Conservation (phyloP, 1,284 basidiomycete genomes). For the Apiotrichum brassicae region DNA sequence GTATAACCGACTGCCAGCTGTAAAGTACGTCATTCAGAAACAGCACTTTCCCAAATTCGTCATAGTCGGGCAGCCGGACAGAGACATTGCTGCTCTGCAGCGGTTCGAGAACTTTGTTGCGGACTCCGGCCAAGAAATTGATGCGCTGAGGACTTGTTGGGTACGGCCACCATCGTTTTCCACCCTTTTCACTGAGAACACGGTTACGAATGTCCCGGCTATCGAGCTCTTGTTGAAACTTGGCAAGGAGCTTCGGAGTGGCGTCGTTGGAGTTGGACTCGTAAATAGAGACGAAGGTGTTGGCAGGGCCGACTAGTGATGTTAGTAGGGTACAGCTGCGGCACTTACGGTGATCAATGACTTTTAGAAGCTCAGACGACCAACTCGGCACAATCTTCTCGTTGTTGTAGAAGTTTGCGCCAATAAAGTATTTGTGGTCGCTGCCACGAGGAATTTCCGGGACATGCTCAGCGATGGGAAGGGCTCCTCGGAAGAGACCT, state of each 20-base stretch:
- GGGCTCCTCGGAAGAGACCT: conserved; percentile 15
- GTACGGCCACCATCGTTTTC: conserved; percentile 34
- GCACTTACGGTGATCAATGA: conserved; percentile 23
- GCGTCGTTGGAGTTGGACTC: conserved; percentile 54
- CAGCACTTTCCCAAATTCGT: conserved; percentile 49
- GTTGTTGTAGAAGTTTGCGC: conserved; percentile 33
- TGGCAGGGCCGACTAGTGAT: conserved; percentile 49
- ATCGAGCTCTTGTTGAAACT: conserved; percentile 43
- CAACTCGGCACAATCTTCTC: conserved; percentile 22
- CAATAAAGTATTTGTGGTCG: conserved; percentile 24
- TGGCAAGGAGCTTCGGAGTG: conserved; percentile 47
- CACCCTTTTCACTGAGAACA: conserved; percentile 39
- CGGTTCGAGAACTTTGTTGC: conserved; percentile 52
- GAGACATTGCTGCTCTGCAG: conserved; percentile 18
- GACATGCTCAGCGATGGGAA: conserved; percentile 6
- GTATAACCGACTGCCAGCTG: conserved; percentile 50
- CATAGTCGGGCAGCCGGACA: conserved; percentile 39
- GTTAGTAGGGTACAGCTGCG: not conserved
- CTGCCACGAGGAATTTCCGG: not conserved
- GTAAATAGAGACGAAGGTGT: conserved; percentile 55
- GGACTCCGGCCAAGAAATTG: conserved; percentile 48
- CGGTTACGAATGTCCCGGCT: conserved; percentile 38
- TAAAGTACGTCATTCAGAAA: conserved; percentile 55
- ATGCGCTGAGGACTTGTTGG: conserved; percentile 49
- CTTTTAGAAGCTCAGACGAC: conserved; percentile 17